Percentiles rank a stretch among this genome's conserved stretches.
Conservation (phyloP, 2,329 filamentous ascomycete species). For the Fusarium luffae region DNA sequence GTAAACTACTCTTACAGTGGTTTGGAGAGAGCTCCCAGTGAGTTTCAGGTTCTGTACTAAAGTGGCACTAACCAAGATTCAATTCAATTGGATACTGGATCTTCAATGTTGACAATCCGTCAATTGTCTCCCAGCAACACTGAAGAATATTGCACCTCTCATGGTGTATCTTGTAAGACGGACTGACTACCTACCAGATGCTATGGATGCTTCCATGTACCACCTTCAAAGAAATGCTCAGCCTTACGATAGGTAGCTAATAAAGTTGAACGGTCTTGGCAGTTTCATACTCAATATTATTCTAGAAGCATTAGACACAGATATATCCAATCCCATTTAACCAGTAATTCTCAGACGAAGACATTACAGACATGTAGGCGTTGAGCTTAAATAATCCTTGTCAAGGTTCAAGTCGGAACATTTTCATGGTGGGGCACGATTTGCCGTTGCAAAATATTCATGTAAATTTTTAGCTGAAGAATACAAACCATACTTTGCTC, state of each 20-base stretch:
- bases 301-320: not conserved
- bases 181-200: too few relatives aligned
- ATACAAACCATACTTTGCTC: not conserved
- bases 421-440: conserved; percentile 40
- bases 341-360: not conserved
- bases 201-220: not conserved
- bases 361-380: not conserved
- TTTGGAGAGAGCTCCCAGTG: conserved; percentile 12
- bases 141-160: not conserved
- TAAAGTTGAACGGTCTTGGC: not conserved
- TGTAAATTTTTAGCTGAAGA: conserved; percentile 35
- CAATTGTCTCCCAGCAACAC: not conserved
- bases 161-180: not conserved
- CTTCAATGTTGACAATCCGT: not conserved
- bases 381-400: conserved; percentile 21
- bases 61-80: not conserved
- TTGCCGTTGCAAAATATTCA: conserved; percentile 32
- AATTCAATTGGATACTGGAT: not conserved
- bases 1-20: conserved; percentile 18
- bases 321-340: not conserved
- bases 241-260: not conserved
- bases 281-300: not conserved
- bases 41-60: conserved; percentile 1
- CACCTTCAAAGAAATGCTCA: not conserved
- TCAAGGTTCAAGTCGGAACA: conserved; percentile 15